Conservation (phyloP, 306 rosid genomes). For the Fragaria iinumae region DNA sequence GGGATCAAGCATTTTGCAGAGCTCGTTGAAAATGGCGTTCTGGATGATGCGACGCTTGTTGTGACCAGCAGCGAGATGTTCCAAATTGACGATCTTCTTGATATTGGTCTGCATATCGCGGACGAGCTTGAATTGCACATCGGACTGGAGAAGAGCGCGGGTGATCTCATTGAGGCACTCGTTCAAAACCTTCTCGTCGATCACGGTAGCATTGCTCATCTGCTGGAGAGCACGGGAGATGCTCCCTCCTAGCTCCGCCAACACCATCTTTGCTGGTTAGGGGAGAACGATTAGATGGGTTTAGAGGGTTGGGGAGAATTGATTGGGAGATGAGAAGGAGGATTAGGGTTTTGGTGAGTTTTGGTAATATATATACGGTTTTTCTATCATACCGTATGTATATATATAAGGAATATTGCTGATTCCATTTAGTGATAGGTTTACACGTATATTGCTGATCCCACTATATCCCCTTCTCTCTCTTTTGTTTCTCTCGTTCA, state of each 20-base stretch:
- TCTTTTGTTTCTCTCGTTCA: too few relatives aligned
- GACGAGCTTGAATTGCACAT: constrained; percentile 88
- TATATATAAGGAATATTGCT: too few relatives aligned
- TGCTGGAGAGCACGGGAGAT: constrained; percentile 90
- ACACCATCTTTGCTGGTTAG: constrained; percentile 56
- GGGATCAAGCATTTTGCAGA: constrained; percentile 85
- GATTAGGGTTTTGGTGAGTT: too few relatives aligned
- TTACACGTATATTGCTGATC: too few relatives aligned
- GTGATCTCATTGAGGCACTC: constrained; percentile 94
- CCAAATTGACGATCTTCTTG: constrained; percentile 80
- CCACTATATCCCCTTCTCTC: too few relatives aligned
- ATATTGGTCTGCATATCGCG: too few relatives aligned
- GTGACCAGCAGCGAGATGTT: constrained; percentile 86
- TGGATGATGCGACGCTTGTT: constrained; percentile 86
- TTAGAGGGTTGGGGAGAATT: too few relatives aligned
- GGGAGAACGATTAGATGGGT: not conserved
- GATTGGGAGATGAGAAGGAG: too few relatives aligned
- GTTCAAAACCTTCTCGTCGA: constrained; percentile 85
- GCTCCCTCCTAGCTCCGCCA: constrained; percentile 90
- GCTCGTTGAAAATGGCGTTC: constrained; percentile 80
- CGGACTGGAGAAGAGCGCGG: constrained; percentile 87
- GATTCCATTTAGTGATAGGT: too few relatives aligned
- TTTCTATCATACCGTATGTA: too few relatives aligned
- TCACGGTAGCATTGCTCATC: constrained; percentile 95
- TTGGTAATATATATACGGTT: too few relatives aligned